These are phyloP conservation scores for Mycena albidolilacea DNA, from an alignment of 768 basidiomycete species.

Conservation along the genomic window DNA sequence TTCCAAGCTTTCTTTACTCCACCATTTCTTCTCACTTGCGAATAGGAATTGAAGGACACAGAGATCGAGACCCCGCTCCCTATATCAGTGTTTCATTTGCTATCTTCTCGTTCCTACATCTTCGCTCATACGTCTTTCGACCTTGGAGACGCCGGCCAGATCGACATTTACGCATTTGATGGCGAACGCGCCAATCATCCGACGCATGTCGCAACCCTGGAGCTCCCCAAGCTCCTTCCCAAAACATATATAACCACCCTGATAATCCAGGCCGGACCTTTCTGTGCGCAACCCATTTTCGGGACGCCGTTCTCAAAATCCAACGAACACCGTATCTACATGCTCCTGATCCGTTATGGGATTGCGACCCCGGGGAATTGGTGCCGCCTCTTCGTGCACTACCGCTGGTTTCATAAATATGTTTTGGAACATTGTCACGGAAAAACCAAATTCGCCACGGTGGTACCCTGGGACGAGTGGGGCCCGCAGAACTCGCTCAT, in stretches of 20 bases:
- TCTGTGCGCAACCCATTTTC: conserved; percentile 13
- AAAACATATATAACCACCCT: neutral
- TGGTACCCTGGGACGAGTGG: conserved; percentile 30
- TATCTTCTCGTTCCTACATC: conserved; percentile 1
- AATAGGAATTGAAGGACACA: neutral
- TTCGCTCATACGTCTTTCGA: neutral
- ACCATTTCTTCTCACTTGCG: neutral
- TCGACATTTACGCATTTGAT: conserved; percentile 14
- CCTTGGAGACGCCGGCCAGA: neutral
- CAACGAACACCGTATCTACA: conserved; percentile 12
- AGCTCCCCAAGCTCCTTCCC: conserved; percentile 2
- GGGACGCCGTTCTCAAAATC: conserved; percentile 14
- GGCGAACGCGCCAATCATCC: neutral
- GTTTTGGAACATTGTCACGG: neutral
- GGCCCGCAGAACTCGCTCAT: conserved; percentile 18
- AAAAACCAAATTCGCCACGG: neutral
- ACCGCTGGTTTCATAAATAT: conserved; percentile 1
- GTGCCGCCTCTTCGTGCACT: conserved; percentile 17
- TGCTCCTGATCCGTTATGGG: neutral
- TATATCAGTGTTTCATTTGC: neutral
- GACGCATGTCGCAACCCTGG: neutral
- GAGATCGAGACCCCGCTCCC: neutral
- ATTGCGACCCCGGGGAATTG: neutral
- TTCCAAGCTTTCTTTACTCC: neutral
- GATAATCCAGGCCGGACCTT: conserved; percentile 2